Evolutionary conservation across 805 yeast genomes (phyloP).

Genomic region (Cyberlindnera xishuangbannaensis): DNA sequence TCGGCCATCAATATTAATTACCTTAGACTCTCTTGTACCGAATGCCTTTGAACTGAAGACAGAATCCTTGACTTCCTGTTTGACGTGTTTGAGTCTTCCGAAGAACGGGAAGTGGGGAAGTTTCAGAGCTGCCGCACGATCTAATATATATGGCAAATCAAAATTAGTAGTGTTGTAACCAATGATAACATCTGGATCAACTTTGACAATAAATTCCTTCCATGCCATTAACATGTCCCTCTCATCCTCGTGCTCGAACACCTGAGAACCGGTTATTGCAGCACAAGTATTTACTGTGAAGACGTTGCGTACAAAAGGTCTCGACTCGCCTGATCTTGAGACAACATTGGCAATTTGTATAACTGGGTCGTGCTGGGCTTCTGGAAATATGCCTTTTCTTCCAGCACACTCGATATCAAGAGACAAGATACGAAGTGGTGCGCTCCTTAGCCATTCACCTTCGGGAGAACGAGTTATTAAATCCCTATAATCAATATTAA

Average conservation of each 20-base stretch:
- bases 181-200: conserved; percentile 93
- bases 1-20: conserved; percentile 90
- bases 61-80: conserved; percentile 76
- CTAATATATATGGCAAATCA: conserved; percentile 88
- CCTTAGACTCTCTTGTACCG: conserved; percentile 92
- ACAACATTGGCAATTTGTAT: conserved; percentile 97
- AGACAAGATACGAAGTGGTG: conserved; percentile 88
- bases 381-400: conserved; percentile 94
- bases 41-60: conserved; percentile 91
- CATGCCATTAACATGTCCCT: conserved; percentile 78
- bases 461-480: conserved; percentile 80
- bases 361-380: conserved; percentile 87
- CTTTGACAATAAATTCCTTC: conserved; percentile 77
- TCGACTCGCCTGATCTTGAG: conserved; percentile 70
- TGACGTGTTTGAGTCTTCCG: conserved; percentile 63
- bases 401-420: conserved; percentile 99
- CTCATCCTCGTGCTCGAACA: conserved; percentile 69
- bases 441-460: conserved; percentile 89
- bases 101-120: conserved; percentile 73
- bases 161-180: conserved; percentile 95
- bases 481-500: conserved; percentile 59
- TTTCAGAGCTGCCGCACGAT: conserved; percentile 74
- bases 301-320: conserved; percentile 90
- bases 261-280: conserved; percentile 90
- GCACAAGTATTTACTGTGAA: conserved; percentile 90